Base-by-base conservation (phyloP, 768 basidiomycete species). In the Tephrocybe sp. region DNA sequence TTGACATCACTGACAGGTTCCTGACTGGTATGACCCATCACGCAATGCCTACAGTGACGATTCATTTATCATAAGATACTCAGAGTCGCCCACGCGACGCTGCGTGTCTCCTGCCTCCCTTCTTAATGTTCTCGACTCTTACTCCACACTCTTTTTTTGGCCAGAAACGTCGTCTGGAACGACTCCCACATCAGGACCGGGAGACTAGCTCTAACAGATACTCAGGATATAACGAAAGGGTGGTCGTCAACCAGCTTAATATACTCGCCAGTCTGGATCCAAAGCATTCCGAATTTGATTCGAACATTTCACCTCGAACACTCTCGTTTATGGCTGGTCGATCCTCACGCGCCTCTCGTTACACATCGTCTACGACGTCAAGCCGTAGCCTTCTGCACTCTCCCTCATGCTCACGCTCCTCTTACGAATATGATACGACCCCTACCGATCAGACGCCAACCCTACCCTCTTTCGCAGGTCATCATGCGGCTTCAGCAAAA, bases 1-100 rank as follows among this genome's bases (percentile, higher is more conserved):
- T 52, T 55, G 38, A 55, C 54, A 45, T 48, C 41, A 33, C 14
- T 55, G 54, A 44, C 50, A 55, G 47, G 30, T 51, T 45, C 45
- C 47, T 40, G 16, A 53, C 26, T 26, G 26, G 26, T 26, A 26
- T 17, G 20, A 48, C 33, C 34, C 38, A 48, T 55, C 49, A 55
- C 54, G 41, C 46, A 45, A 51, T 20, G 17, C 19, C 5, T 1
- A 14, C n/a, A n/a, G n/a, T n/a, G 20, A 13, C 20, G 17, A 42
- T 52, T 33, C 23, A 39, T 52, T 48, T 52, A 55, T 52, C 42
- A 49, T 8, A 33, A 11, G 31, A 22, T 9, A 11, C n/a, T 17
- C 26, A 16, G 17, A 23, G 23, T 30, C 38, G 19, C 26, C 41
- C 43, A 45, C 32, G 16, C 35, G n/a, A 23, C 11, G n/a, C 31